Evolutionary conservation across 1,284 basidiomycete genomes (phyloP).

Genomic region (Mycosarcoma mackinlayi): DNA sequence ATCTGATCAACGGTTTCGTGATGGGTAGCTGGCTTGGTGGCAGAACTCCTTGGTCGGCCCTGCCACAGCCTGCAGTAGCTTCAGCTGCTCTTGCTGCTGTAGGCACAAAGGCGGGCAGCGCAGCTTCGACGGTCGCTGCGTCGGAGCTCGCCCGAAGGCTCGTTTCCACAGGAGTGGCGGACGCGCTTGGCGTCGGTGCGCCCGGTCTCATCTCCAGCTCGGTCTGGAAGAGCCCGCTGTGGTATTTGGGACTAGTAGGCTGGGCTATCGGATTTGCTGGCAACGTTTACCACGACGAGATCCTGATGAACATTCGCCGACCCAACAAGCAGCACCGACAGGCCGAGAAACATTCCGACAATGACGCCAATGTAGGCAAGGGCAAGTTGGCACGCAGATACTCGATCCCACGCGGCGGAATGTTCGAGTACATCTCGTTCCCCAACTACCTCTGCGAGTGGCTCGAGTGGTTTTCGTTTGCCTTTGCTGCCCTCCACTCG

Average conservation of each 20-base stretch:
- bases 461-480: conserved; percentile 66
- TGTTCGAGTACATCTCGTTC: conserved; percentile 84
- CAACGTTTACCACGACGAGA: conserved; percentile 87
- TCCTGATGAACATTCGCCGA: conserved; percentile 76
- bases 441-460: conserved; percentile 93
- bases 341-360: neutral
- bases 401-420: conserved; percentile 81
- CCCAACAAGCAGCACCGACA: conserved; percentile 22
- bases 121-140: conserved; percentile 11
- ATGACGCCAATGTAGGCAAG: conserved; percentile 35
- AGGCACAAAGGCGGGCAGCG: conserved; percentile 6
- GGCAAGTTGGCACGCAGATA: conserved; percentile 73
- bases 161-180: conserved; percentile 23
- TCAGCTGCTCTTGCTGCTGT: conserved; percentile 55
- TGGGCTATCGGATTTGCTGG: conserved; percentile 80
- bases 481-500: conserved; percentile 55
- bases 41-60: conserved; percentile 44
- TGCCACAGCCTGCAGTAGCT: conserved; percentile 60
- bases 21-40: conserved; percentile 74
- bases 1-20: conserved; percentile 78
- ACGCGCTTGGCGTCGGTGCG: conserved; percentile 22
- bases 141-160: conserved; percentile 30
- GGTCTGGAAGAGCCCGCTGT: conserved; percentile 69
- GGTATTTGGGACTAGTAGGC: conserved; percentile 75
- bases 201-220: conserved; percentile 50